phyloP scores from a whole-genome alignment of 2,329 filamentous ascomycete genomes.

The Paraphoma chrysanthemicola region DNA sequence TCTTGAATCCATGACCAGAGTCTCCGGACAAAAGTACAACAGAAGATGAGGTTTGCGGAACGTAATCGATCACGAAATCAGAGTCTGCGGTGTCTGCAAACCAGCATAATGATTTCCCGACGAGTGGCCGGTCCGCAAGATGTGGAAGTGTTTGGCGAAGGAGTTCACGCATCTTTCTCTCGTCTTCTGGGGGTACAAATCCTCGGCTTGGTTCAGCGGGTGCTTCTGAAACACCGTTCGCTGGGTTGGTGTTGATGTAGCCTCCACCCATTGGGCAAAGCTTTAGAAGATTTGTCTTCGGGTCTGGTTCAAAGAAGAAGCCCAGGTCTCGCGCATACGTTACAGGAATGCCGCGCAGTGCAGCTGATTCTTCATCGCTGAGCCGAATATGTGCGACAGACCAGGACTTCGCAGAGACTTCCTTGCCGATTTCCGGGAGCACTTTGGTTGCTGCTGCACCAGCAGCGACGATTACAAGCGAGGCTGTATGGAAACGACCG shows the following conservation, averaged over 20 bases:
- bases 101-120: slow-evolving; percentile 67
- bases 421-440: slow-evolving; percentile 57
- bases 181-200: slow-evolving; percentile 63
- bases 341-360: slow-evolving; percentile 65
- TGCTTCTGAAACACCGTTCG: slow-evolving; percentile 50
- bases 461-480: slow-evolving; percentile 58
- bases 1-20: slow-evolving; percentile 69
- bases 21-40: slow-evolving; percentile 64
- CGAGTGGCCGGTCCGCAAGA: slow-evolving; percentile 63
- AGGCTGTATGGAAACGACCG: slow-evolving; percentile 46
- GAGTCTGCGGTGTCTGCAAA: slow-evolving; percentile 67
- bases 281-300: slow-evolving; percentile 64
- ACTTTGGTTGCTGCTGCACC: slow-evolving; percentile 60
- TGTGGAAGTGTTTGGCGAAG: slow-evolving; percentile 61
- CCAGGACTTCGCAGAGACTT: slow-evolving; percentile 65
- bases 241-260: slow-evolving; percentile 59
- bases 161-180: slow-evolving; percentile 59
- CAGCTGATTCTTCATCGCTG: slow-evolving; percentile 60
- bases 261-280: slow-evolving; percentile 66
- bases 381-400: slow-evolving; percentile 67
- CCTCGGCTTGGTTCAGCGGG: slow-evolving; percentile 44
- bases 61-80: slow-evolving; percentile 66
- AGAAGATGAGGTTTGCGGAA: slow-evolving; percentile 56
- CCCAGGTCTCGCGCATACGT: slow-evolving; percentile 68
- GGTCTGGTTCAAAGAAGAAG: slow-evolving; percentile 72